These are phyloP conservation scores for Collybia sordida DNA, from an alignment of 768 basidiomycete species.

Conservation along the genomic window DNA sequence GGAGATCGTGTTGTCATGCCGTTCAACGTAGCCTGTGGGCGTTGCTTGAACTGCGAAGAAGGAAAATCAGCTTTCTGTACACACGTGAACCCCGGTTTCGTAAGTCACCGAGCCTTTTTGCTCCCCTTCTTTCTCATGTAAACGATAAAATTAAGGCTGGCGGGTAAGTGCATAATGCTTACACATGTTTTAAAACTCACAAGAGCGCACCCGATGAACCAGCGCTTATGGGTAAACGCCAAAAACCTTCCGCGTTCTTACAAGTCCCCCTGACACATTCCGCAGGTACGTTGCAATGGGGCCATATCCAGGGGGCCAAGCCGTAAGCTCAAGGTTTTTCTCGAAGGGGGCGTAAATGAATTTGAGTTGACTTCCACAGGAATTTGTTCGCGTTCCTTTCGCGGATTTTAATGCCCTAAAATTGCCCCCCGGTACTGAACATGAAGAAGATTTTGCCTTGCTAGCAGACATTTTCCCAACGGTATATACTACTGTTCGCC, in stretches of 20 bases:
- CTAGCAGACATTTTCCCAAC: constrained; percentile 59
- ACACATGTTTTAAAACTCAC: background rate
- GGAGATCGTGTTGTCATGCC: constrained; percentile 64
- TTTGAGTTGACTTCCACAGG: constrained; percentile 22
- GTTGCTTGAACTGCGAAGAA: constrained; percentile 56
- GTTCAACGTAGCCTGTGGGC: constrained; percentile 59
- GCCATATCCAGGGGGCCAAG: constrained; percentile 54
- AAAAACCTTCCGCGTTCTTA: background rate
- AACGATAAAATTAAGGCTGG: constrained; percentile 32
- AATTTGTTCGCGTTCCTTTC: constrained; percentile 57
- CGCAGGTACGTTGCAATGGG: constrained; percentile 56
- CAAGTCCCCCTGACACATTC: background rate
- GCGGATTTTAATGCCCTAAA: constrained; percentile 56
- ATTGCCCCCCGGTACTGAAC: constrained; percentile 50
- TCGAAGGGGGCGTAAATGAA: background rate
- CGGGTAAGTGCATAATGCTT: constrained; percentile 29
- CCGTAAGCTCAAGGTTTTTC: constrained; percentile 25
- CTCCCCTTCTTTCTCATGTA: background rate
- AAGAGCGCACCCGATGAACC: background rate
- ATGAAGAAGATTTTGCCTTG: constrained; percentile 55
- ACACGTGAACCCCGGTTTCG: constrained; percentile 57
- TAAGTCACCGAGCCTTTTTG: constrained; percentile 22
- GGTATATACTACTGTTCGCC: constrained; percentile 22
- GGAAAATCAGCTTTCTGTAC: constrained; percentile 56
- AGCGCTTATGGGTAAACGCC: constrained; percentile 45